phyloP scores from a whole-genome alignment of 768 basidiomycete species.

The Tricholoma matsutake region DNA sequence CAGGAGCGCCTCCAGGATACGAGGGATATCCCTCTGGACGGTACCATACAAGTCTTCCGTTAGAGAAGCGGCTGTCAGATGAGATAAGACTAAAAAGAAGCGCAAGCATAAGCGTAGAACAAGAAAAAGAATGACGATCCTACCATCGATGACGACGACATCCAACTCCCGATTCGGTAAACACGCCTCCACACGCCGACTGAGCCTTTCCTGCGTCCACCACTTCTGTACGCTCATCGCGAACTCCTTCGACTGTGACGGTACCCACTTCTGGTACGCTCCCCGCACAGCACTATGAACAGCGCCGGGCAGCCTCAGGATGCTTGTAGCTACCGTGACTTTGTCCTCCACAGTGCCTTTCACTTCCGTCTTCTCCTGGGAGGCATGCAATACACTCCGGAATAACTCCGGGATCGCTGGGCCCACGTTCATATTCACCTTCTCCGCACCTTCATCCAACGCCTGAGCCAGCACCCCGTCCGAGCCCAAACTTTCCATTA shows the following conservation, averaged over 20 bases:
- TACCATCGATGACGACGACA: conserved; percentile 61
- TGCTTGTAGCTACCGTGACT: neutral
- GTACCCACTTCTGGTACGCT: neutral
- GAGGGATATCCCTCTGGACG: conserved; percentile 83
- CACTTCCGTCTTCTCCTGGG: conserved; percentile 15
- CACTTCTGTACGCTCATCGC: conserved; percentile 30
- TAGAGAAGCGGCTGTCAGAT: conserved; percentile 68
- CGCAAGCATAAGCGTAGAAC: conserved; percentile 3
- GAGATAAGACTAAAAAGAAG: conserved; percentile 52
- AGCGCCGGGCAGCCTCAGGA: conserved; percentile 2
- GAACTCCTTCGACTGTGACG: neutral
- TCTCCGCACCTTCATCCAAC: conserved; percentile 44
- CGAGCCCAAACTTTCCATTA: conserved; percentile 56
- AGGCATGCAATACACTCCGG: conserved; percentile 3
- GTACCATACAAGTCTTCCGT: conserved; percentile 79
- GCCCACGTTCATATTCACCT: conserved; percentile 14
- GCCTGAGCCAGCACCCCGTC: conserved; percentile 55
- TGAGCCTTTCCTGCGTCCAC: conserved; percentile 57
- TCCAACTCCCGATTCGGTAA: conserved; percentile 64
- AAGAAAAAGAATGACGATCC: conserved; percentile 12
- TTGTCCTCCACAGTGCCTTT: conserved; percentile 18
- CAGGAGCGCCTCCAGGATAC: conserved; percentile 73
- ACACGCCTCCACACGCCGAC: conserved; percentile 49
- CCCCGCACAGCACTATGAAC: neutral
- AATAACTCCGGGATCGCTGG: neutral